Conservation (phyloP, 2,329 filamentous ascomycete species). For the Didymosphaeria variabile region DNA sequence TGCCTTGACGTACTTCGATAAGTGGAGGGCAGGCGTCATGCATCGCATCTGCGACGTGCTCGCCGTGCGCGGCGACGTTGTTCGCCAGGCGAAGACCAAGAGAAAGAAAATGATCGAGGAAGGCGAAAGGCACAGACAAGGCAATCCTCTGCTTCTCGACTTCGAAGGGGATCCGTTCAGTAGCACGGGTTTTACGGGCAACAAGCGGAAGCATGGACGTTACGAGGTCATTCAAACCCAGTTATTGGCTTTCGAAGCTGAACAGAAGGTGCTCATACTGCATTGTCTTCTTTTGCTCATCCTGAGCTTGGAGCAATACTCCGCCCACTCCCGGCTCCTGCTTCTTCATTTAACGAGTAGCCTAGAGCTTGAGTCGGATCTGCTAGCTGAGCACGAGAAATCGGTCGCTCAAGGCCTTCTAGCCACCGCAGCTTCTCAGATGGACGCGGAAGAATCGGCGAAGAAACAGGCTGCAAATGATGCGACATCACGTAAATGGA, state of each 20-base stretch:
- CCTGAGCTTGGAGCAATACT: conserved; percentile 79
- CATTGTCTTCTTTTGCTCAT: conserved; percentile 76
- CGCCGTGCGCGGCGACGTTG: conserved; percentile 37
- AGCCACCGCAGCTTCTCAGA: conserved; percentile 68
- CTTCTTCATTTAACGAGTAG: conserved; percentile 75
- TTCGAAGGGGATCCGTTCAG: conserved; percentile 39
- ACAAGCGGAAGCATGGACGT: conserved; percentile 25
- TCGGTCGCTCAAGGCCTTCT: conserved; percentile 78
- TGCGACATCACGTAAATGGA: conserved; percentile 71
- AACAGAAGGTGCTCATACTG: conserved; percentile 71
- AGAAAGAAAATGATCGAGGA: conserved; percentile 33
- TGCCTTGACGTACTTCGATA: conserved; percentile 74
- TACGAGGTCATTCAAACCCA: conserved; percentile 50
- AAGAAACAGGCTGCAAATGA: conserved; percentile 74
- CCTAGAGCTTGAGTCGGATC: conserved; percentile 69
- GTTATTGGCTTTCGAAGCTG: conserved; percentile 45
- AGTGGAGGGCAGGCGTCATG: conserved; percentile 78
- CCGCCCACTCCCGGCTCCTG: conserved; percentile 74
- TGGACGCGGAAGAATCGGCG: conserved; percentile 79
- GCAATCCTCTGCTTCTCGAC: conserved; percentile 38
- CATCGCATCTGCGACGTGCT: conserved; percentile 74
- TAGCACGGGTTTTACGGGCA: conserved; percentile 4
- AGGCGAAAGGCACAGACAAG: conserved; percentile 28
- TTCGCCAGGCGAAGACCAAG: conserved; percentile 46
- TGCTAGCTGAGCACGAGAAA: conserved; percentile 74